phyloP scores from a whole-genome alignment of 1,284 basidiomycete species.

The Ceratobasidium sp. region DNA sequence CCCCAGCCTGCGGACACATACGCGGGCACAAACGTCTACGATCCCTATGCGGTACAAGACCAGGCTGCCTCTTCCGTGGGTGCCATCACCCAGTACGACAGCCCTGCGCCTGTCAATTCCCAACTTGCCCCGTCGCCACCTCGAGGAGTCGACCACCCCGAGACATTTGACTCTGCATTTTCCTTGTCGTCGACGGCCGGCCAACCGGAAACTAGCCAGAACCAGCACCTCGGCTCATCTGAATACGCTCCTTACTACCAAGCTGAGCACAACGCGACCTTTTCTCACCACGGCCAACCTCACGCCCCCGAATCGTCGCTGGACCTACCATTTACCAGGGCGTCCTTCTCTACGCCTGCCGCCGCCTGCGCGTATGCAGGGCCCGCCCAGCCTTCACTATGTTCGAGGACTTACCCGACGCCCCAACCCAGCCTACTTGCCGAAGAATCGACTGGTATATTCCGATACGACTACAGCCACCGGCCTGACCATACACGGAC shows the following conservation, averaged over 20 bases:
- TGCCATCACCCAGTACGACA: slow-evolving; percentile 2
- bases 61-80: background rate
- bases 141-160: background rate
- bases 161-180: background rate
- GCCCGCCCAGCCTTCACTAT: background rate
- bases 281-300: slow-evolving; percentile 5
- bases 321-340: background rate
- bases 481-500: background rate
- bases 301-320: background rate
- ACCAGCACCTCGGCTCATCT: background rate
- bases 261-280: background rate
- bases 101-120: background rate
- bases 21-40: slow-evolving; percentile 8
- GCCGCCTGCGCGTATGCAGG: background rate
- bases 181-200: background rate
- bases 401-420: background rate
- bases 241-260: background rate
- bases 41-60: background rate
- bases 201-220: background rate
- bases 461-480: background rate
- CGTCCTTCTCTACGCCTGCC: background rate
- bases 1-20: slow-evolving; percentile 6
- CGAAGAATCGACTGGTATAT: background rate
- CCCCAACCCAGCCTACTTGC: background rate
- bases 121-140: background rate